phyloP scores from a whole-genome alignment of 2,329 filamentous ascomycete species.

The Aspergillus tamarii region DNA sequence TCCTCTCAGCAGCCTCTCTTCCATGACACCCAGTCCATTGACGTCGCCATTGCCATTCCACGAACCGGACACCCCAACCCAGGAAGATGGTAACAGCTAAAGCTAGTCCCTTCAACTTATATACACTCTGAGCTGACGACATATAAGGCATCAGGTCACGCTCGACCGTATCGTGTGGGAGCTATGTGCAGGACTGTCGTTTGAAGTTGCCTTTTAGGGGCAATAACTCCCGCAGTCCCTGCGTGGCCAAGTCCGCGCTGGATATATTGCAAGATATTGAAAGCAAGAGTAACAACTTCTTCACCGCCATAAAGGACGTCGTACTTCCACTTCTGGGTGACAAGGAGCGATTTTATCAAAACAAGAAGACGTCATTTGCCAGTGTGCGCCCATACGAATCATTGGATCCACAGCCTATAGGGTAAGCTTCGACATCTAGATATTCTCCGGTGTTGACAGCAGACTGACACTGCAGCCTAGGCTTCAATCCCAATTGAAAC shows the following conservation, averaged over 20 bases:
- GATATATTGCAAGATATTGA: not conserved
- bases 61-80: not conserved
- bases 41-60: not conserved
- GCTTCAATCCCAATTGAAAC: slow-evolving; percentile 55
- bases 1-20: not conserved
- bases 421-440: not conserved
- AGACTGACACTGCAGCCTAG: slow-evolving; percentile 4
- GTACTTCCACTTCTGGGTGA: not conserved
- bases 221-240: not conserved
- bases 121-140: not conserved
- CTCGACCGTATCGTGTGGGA: not conserved
- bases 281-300: not conserved
- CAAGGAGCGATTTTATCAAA: not conserved
- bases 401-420: not conserved
- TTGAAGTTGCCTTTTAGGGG: not conserved
- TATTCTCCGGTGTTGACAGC: not conserved
- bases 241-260: not conserved
- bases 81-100: not conserved
- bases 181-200: not conserved
- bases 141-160: not conserved
- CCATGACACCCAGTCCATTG: not conserved
- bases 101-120: not conserved
- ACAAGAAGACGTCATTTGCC: not conserved
- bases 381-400: not conserved
- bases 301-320: not conserved